Evolutionary conservation across 2,329 filamentous ascomycete species (phyloP), one percentile per base, ranked within the genome.

Genomic region (Verticillium nonalfalfae): DNA sequence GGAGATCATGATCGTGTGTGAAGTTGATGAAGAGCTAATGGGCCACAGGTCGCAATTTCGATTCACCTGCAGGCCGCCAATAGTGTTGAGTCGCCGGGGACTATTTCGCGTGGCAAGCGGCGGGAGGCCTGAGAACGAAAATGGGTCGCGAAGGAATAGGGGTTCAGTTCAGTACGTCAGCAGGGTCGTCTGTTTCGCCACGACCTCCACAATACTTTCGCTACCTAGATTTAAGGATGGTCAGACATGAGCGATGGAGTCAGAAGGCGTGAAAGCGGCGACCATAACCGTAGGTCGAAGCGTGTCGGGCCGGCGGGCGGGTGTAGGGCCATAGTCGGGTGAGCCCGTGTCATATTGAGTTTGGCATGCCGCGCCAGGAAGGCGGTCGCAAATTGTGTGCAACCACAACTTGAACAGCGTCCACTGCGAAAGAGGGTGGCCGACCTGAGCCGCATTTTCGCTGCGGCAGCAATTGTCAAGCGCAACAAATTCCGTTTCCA

Each of bases 1-100:
- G 31, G 33, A 57, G 33, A 57, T 40, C 64, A 67, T 71, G 71
- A 61, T 72, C 71, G 10, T 59, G 56, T 45, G 31, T 57, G 55
- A 38, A 21, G 31, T 34, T 34, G 55, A 57, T 57, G 55, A 57
- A 18, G 55, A 38, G 55, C 35, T n/a, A 38, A 57, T 18, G 55
- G 6, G 3, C 26, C 26, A 21, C 55, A 31, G 26, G 26, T 31
- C 26, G 26, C 26, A 31, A 31, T 31, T 31, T 31, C 26, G 26
- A 31, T 31, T 31, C 26, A 15, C 55, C n/a, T 57, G 55, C 33
- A 57, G 55, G 31, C 31, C 26, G 26, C 26, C 26, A 31, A 31
- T 31, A 36, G 35, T 36, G 35, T 9, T 4, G 9, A 13, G 35
- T 7, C 35, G 9, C n/a, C 45, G 21, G 45, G 45, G 18, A 18